These are phyloP conservation scores for Collybiopsis confluens DNA, from an alignment of 768 basidiomycete genomes.

Conservation along the genomic window DNA sequence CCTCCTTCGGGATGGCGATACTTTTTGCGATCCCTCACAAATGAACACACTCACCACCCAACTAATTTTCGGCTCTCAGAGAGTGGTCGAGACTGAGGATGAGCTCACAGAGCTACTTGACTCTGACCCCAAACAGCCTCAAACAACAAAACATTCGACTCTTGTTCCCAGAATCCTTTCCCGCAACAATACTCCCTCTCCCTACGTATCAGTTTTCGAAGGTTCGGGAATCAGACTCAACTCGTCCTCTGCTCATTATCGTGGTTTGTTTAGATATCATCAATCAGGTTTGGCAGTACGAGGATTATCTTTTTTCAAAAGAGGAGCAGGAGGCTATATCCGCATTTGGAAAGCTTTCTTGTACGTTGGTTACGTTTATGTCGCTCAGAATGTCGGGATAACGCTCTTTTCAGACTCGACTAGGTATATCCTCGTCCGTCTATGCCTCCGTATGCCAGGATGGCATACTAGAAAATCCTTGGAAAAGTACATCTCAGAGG, in stretches of 20 bases:
- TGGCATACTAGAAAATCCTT: slow-evolving; percentile 3
- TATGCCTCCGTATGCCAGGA: slow-evolving; percentile 1
- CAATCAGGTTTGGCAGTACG: not conserved
- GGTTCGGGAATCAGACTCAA: not conserved
- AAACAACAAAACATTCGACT: not conserved
- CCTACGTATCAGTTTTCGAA: slow-evolving; percentile 6
- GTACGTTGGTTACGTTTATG: not conserved
- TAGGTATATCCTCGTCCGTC: slow-evolving; percentile 4
- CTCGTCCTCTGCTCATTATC: not conserved
- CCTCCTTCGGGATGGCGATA: not conserved
- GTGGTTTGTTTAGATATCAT: not conserved
- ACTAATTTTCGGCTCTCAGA: not conserved
- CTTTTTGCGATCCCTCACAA: not conserved
- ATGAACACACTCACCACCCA: not conserved
- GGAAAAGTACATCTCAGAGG: not conserved
- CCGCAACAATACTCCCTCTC: not conserved
- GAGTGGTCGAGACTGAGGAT: slow-evolving; percentile 3
- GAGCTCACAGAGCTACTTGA: not conserved
- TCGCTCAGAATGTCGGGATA: not conserved
- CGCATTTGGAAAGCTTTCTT: not conserved
- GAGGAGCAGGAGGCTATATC: not conserved
- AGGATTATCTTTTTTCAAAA: not conserved
- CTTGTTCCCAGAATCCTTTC: not conserved
- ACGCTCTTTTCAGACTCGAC: not conserved
- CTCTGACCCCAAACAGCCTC: not conserved